phyloP scores from a whole-genome alignment of 768 basidiomycete species.

The Trametes elegans region DNA sequence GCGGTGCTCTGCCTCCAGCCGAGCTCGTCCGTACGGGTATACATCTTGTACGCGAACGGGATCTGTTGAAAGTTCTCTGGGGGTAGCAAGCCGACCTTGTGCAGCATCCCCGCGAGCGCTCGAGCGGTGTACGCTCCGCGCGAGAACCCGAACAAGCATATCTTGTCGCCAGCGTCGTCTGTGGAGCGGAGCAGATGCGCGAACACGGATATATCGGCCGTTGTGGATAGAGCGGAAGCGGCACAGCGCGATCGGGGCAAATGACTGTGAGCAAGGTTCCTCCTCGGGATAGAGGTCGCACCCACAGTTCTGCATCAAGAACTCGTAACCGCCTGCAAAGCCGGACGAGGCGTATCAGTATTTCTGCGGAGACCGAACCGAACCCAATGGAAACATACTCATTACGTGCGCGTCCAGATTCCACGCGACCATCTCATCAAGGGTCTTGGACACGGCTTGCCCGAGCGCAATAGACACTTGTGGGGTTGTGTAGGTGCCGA shows the following conservation, averaged over 20 bases:
- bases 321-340: conserved; percentile 64
- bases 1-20: conserved; percentile 64
- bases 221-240: background rate
- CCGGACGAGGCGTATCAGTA: background rate
- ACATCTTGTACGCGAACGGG: conserved; percentile 79
- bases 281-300: background rate
- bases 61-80: conserved; percentile 71
- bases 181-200: background rate
- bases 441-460: conserved; percentile 49
- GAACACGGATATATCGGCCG: background rate
- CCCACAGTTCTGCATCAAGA: conserved; percentile 75
- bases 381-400: conserved; percentile 52
- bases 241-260: background rate
- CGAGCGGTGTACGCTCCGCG: conserved; percentile 72
- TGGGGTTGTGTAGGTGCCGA: conserved; percentile 70
- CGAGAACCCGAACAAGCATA: conserved; percentile 81
- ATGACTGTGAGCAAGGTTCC: background rate
- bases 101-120: conserved; percentile 73
- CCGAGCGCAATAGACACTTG: conserved; percentile 58
- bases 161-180: conserved; percentile 72
- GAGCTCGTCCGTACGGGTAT: conserved; percentile 48
- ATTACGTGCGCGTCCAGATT: conserved; percentile 74
- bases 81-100: conserved; percentile 73
- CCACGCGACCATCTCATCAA: conserved; percentile 60
- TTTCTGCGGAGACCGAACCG: background rate